Percentiles rank a stretch among this genome's conserved stretches.
Evolutionary conservation across 2,329 filamentous ascomycete species (phyloP).

Genomic region (Fusarium sublunatum): DNA sequence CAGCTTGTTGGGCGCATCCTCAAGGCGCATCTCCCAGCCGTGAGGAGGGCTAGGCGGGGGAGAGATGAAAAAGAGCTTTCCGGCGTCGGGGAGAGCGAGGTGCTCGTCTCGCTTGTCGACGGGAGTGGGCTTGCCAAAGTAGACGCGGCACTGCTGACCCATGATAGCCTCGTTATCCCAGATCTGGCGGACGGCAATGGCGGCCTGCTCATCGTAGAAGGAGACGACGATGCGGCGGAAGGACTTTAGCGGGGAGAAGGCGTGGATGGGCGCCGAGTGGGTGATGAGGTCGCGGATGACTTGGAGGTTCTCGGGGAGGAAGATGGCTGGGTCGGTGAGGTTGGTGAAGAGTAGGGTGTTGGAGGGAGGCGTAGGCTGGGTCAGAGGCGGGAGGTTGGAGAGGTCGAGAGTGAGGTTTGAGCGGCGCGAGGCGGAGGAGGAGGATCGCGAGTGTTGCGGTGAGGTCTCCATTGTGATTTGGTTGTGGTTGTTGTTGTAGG

Average conservation of each 20-base stretch:
- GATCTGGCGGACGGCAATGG: conserved; percentile 75
- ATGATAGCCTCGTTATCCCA: conserved; percentile 81
- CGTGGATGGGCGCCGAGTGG: conserved; percentile 76
- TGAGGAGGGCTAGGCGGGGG: conserved; percentile 75
- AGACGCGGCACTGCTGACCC: conserved; percentile 75
- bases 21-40: conserved; percentile 74
- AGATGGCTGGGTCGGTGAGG: conserved; percentile 77
- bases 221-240: conserved; percentile 85
- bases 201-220: conserved; percentile 76
- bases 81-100: conserved; percentile 73
- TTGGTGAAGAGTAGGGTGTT: conserved; percentile 90
- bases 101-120: conserved; percentile 66
- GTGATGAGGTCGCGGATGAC: conserved; percentile 78
- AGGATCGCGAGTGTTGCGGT: conserved; percentile 55
- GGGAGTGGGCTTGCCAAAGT: conserved; percentile 73
- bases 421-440: conserved; percentile 60
- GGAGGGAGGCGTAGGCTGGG: conserved; percentile 77
- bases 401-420: conserved; percentile 76
- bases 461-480: conserved; percentile 51
- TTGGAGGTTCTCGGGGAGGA: conserved; percentile 78
- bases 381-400: conserved; percentile 75
- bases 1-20: conserved; percentile 76
- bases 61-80: conserved; percentile 79
- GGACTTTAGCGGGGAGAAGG: conserved; percentile 83
- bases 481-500: conserved; percentile 21